Conservation (phyloP, 2,329 filamentous ascomycete species). For the Calonectria multiphialidica region DNA sequence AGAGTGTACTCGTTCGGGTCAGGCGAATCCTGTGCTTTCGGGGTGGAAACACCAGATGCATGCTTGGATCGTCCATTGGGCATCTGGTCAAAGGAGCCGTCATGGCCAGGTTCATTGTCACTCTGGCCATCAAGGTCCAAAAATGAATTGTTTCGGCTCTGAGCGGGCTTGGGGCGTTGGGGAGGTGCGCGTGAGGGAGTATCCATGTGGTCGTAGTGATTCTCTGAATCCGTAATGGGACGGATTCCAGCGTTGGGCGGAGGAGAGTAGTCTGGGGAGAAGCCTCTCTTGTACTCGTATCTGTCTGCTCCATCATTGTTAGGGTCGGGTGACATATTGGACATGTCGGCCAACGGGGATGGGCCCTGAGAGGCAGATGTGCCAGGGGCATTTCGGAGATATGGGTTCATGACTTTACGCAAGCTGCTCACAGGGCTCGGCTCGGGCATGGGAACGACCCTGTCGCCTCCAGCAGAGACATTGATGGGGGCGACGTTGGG, state of each 20-base stretch:
- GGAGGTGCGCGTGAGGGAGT: conserved; percentile 52
- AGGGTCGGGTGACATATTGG: conserved; percentile 38
- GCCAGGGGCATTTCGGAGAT: conserved; percentile 61
- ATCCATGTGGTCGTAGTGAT: conserved; percentile 39
- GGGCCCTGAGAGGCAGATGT: conserved; percentile 43
- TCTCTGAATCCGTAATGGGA: conserved; percentile 63
- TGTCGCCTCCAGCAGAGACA: conserved; percentile 46
- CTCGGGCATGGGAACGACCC: conserved; percentile 50
- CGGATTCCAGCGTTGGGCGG: conserved; percentile 79
- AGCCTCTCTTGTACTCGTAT: conserved; percentile 65
- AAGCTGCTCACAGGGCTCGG: conserved; percentile 83
- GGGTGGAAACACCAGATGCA: not conserved
- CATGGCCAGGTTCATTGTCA: conserved; percentile 58
- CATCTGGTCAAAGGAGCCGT: conserved; percentile 27
- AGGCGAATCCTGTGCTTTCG: conserved; percentile 21
- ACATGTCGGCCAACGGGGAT: conserved; percentile 40
- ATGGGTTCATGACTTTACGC: conserved; percentile 89
- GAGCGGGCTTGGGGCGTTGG: conserved; percentile 45
- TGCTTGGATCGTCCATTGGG: conserved; percentile 28
- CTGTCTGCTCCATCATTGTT: conserved; percentile 34
- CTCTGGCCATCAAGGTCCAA: conserved; percentile 62
- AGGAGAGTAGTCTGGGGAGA: conserved; percentile 82
- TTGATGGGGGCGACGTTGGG: conserved; percentile 52
- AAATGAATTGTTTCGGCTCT: conserved; percentile 60
- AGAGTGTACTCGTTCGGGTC: conserved; percentile 44